Percentiles rank a stretch among this genome's conserved stretches.
Conservation (phyloP, 1,284 basidiomycete species). For the Pascua sp. region DNA sequence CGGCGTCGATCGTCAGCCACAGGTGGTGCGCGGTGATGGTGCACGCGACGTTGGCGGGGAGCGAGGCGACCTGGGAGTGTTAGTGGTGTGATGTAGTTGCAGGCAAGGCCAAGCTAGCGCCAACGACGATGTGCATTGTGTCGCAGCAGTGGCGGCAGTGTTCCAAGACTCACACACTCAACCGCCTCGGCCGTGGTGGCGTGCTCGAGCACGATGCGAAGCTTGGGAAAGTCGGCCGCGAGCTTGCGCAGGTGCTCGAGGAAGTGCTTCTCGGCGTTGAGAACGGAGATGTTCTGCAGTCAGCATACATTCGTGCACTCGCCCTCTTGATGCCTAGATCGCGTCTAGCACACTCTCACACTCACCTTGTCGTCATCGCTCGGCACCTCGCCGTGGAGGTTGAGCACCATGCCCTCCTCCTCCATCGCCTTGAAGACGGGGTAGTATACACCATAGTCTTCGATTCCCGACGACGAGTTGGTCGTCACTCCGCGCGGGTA, state of each 20-base stretch:
- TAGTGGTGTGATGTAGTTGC: not conserved
- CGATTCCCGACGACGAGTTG: conserved; percentile 93
- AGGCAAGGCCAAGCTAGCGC: too few species aligned
- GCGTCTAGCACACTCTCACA: conserved; percentile 5
- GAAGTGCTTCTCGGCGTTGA: conserved; percentile 92
- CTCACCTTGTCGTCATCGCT: conserved; percentile 74
- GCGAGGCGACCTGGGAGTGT: conserved; percentile 58
- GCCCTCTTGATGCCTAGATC: not conserved
- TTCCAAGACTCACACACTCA: conserved; percentile 58
- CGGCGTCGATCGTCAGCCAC: conserved; percentile 90
- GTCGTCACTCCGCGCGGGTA: conserved; percentile 98
- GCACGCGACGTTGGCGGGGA: conserved; percentile 87
- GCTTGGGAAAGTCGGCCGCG: conserved; percentile 78
- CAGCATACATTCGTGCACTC: not conserved
- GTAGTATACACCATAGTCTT: conserved; percentile 93
- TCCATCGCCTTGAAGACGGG: conserved; percentile 94
- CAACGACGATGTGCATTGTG: too few species aligned
- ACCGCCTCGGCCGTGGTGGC: conserved; percentile 96
- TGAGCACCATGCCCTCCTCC: conserved; percentile 86
- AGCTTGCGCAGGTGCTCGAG: conserved; percentile 81
- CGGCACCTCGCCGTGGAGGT: conserved; percentile 95
- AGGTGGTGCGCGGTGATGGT: conserved; percentile 98
- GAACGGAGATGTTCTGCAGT: conserved; percentile 76
- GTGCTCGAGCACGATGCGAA: conserved; percentile 97
- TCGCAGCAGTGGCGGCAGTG: too few species aligned